Evolutionary conservation across 1,139 yeast species (phyloP).

Genomic region (Entelexis sorbosivorans): DNA sequence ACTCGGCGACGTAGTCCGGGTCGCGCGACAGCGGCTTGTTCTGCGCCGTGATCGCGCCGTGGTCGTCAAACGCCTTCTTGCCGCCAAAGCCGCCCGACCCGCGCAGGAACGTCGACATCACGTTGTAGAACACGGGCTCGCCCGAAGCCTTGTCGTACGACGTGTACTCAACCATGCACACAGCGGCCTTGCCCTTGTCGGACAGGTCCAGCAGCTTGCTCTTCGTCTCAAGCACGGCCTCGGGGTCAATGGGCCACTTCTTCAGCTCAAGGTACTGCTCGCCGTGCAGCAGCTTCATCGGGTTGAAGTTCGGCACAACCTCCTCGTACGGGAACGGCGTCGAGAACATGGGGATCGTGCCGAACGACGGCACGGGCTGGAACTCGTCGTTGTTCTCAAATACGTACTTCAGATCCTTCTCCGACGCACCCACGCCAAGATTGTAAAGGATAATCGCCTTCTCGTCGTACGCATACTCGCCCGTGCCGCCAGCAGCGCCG

Average conservation of each 20-base stretch:
- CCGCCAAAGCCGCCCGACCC: constrained; percentile 53
- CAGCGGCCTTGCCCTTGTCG: constrained; percentile 83
- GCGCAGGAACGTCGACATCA: constrained; percentile 77
- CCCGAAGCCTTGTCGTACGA: constrained; percentile 63
- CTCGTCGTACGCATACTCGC: constrained; percentile 43
- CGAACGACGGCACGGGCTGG: constrained; percentile 86
- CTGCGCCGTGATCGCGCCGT: constrained; percentile 49
- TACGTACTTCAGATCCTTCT: constrained; percentile 63
- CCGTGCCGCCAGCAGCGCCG: constrained; percentile 30
- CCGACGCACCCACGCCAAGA: constrained; percentile 77
- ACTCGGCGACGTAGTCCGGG: constrained; percentile 58
- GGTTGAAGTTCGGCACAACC: constrained; percentile 72
- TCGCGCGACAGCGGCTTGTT: constrained; percentile 53
- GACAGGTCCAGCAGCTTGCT: constrained; percentile 60
- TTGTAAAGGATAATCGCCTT: constrained; percentile 77
- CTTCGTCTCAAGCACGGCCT: constrained; percentile 46
- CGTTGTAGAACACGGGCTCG: constrained; percentile 63
- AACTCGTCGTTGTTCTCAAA: constrained; percentile 71
- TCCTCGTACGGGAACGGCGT: constrained; percentile 42
- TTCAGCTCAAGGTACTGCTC: constrained; percentile 81
- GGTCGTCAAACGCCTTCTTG: constrained; percentile 44
- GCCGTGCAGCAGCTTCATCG: constrained; percentile 77
- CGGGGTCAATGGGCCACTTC: constrained; percentile 69
- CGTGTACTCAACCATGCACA: constrained; percentile 64
- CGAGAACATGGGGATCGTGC: constrained; percentile 72